Percentiles rank a stretch among this genome's conserved stretches.
phyloP scores from a whole-genome alignment of 202 grass and related monocot genomes.

The Zoysia matrella region DNA sequence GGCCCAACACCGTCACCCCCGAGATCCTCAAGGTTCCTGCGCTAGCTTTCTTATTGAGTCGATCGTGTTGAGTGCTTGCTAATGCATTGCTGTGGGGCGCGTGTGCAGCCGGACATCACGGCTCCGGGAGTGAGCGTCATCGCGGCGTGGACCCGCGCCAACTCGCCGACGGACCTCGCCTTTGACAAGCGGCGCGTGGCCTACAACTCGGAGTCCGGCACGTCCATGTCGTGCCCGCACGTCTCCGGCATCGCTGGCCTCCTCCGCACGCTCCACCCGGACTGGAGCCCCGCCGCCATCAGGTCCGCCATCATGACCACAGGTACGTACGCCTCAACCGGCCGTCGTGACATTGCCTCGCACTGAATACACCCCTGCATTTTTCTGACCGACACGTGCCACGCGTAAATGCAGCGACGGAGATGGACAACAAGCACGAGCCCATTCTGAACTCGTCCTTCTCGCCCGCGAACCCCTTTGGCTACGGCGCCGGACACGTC shows the following conservation, averaged over 20 bases:
- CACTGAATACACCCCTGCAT: not conserved
- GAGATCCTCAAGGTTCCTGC: conserved; percentile 59
- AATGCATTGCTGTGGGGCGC: not conserved
- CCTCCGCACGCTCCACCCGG: conserved; percentile 57
- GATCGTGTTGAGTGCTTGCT: not conserved
- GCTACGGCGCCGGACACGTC: conserved; percentile 68
- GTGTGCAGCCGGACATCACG: conserved; percentile 64
- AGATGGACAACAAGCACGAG: conserved; percentile 50
- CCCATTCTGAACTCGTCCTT: conserved; percentile 55
- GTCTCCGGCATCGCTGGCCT: conserved; percentile 70
- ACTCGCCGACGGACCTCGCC: conserved; percentile 50
- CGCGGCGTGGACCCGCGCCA: conserved; percentile 52
- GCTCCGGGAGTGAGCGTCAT: conserved; percentile 68
- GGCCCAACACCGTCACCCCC: conserved; percentile 51
- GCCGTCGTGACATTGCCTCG: not conserved
- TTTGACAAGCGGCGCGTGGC: conserved; percentile 50
- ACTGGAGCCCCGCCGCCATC: conserved; percentile 37
- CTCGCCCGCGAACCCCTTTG: conserved; percentile 55
- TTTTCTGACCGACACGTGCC: not conserved
- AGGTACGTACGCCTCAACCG: conserved; percentile 14
- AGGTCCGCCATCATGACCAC: conserved; percentile 67
- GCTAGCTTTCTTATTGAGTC: no score
- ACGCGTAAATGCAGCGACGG: conserved; percentile 43
- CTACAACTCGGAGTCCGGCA: conserved; percentile 64
- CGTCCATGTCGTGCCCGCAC: conserved; percentile 88